These are phyloP conservation scores for Backusella australiensis DNA, from an alignment of 192 early-diverging fungal species.

Conservation along the genomic window DNA sequence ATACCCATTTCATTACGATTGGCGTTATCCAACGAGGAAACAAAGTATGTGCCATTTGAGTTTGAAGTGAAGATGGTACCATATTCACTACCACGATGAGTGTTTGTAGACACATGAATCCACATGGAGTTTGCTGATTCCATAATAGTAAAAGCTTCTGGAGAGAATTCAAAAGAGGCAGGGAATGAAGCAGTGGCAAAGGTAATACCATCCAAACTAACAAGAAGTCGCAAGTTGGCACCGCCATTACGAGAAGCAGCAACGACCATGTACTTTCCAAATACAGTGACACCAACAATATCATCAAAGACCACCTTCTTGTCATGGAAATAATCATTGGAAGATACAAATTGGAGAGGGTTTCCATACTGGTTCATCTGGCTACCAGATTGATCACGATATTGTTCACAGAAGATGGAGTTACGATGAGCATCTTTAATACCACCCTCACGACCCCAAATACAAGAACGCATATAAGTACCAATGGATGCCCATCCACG, in stretches of 20 bases:
- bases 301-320: slow-evolving; percentile 56
- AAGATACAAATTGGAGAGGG: slow-evolving; percentile 63
- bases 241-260: slow-evolving; percentile 53
- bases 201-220: slow-evolving; percentile 71
- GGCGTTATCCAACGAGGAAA: slow-evolving; percentile 63
- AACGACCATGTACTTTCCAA: slow-evolving; percentile 78
- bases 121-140: slow-evolving; percentile 63
- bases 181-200: slow-evolving; percentile 81
- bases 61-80: slow-evolving; percentile 92
- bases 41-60: slow-evolving; percentile 84
- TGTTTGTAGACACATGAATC: slow-evolving; percentile 64
- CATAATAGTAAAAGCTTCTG: slow-evolving; percentile 69
- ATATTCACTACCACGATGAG: slow-evolving; percentile 56
- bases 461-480: slow-evolving; percentile 69
- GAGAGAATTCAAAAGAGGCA: slow-evolving; percentile 55
- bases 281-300: slow-evolving; percentile 77
- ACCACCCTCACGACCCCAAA: slow-evolving; percentile 59
- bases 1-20: slow-evolving; percentile 73
- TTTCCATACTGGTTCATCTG: slow-evolving; percentile 50
- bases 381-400: slow-evolving; percentile 56
- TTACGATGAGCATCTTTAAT: slow-evolving; percentile 54
- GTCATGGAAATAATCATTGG: slow-evolving; percentile 53
- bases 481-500: slow-evolving; percentile 63
- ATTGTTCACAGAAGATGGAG: slow-evolving; percentile 76
- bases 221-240: slow-evolving; percentile 50